Conservation (phyloP, 768 basidiomycete genomes). For the Leucocoprinus sp. region DNA sequence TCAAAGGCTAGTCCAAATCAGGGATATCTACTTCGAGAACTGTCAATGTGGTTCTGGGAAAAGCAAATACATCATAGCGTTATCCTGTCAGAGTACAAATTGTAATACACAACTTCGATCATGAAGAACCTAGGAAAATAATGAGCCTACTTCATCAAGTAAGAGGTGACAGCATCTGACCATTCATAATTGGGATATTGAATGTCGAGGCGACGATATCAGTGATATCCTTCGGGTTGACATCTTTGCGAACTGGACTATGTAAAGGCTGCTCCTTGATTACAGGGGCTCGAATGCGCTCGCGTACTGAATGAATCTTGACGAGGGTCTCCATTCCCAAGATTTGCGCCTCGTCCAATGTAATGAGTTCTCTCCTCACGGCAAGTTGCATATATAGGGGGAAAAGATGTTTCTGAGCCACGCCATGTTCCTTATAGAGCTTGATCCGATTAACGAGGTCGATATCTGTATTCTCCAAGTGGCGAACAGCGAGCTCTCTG, state of each 20-base stretch:
- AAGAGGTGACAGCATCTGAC: background rate
- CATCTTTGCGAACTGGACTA: conserved; percentile 2
- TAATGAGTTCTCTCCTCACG: conserved; percentile 26
- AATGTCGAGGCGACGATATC: conserved; percentile 2
- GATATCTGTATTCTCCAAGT: conserved; percentile 1
- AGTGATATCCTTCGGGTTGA: background rate
- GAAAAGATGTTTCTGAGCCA: conserved; percentile 1
- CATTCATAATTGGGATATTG: background rate
- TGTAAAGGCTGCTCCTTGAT: background rate
- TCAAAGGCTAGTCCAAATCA: too few relatives aligned
- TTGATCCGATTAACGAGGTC: background rate
- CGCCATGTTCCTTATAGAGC: background rate
- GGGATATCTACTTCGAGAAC: too few relatives aligned
- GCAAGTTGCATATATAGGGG: conserved; percentile 1
- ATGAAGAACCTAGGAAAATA: too few relatives aligned
- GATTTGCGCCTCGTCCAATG: conserved; percentile 40
- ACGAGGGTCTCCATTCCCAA: conserved; percentile 51
- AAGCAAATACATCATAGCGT: too few relatives aligned
- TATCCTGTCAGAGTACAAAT: too few relatives aligned
- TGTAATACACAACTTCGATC: too few relatives aligned
- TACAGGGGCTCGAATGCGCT: conserved; percentile 31
- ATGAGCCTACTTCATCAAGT: background rate
- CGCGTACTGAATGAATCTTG: conserved; percentile 45
- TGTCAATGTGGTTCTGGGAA: too few relatives aligned
- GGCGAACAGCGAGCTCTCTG: conserved; percentile 1